These are phyloP conservation scores for Alectoria sarmentosa DNA, from an alignment of 495 filamentous ascomycete species.

Conservation along the genomic window DNA sequence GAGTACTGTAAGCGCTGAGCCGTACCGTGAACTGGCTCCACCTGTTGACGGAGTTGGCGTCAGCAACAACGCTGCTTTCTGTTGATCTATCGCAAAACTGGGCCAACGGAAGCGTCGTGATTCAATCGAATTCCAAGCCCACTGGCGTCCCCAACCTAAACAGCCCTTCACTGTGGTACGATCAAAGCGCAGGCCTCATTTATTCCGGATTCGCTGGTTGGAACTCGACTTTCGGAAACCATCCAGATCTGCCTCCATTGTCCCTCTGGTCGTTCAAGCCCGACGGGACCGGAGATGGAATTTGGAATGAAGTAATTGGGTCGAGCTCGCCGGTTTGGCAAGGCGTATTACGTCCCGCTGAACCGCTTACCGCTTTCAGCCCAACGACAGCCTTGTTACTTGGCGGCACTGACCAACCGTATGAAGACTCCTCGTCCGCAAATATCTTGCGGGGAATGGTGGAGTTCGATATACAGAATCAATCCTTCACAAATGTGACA, in stretches of 20 bases:
- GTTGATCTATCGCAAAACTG: slow-evolving; percentile 20
- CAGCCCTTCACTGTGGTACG: slow-evolving; percentile 11
- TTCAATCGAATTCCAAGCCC: slow-evolving; percentile 13
- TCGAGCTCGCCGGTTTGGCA: background rate
- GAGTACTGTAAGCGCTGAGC: slow-evolving; percentile 4
- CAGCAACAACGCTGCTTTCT: slow-evolving; percentile 15
- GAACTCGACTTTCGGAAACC: background rate
- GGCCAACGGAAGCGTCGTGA: slow-evolving; percentile 6
- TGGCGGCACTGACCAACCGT: background rate
- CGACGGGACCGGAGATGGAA: slow-evolving; percentile 12
- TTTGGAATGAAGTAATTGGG: background rate
- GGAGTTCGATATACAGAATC: slow-evolving; percentile 9
- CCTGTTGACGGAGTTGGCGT: background rate
- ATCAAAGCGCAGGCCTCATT: slow-evolving; percentile 8
- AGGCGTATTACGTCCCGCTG: background rate
- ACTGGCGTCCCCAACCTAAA: background rate
- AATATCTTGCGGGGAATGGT: background rate
- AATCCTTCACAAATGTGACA: slow-evolving; percentile 10
- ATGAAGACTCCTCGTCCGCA: background rate
- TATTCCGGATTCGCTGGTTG: slow-evolving; percentile 17
- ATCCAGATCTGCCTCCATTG: background rate
- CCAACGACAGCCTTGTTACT: slow-evolving; percentile 4
- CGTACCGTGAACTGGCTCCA: background rate
- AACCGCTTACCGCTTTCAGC: background rate
- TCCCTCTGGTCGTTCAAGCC: slow-evolving; percentile 21